Evolutionary conservation across 2,329 filamentous ascomycete genomes (phyloP), one percentile per base, ranked within the genome.

Genomic region (Sporothrix pseudoabietina): DNA sequence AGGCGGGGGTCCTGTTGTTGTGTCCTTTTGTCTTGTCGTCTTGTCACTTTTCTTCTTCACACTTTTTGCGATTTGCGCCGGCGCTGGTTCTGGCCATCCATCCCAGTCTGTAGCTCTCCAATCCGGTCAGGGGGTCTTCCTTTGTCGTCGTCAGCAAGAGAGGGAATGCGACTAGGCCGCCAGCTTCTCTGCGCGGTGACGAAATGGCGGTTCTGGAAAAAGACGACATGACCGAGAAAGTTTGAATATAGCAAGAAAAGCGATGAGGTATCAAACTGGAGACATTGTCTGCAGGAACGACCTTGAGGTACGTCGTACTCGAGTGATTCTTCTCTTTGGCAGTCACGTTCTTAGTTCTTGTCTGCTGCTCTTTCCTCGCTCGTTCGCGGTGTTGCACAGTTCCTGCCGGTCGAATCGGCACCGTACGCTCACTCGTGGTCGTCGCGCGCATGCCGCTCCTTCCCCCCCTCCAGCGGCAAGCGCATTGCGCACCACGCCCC

Each of bases 381-480:
- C 57, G 59, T 72, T 66, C 14, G 47, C 59, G 26, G 39, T 52
- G 59, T 55, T 47, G 71, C 71, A 72, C 71, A 72, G 71, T 72
- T 72, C 59, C 32, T 66, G 71, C 47, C 71, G 19, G 72, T 71
- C 66, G 66, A 73, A 73, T 73, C 66, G 66, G 72, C 57, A 69
- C 72, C 69, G 72, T 72, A 72, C 44, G 22, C 57, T 47, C 35
- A 32, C 69, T 61, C 52, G 26, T 47, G 12, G 16, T 30, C 44
- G 41, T 52, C 47, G 47, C 47, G 71, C 71, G 59, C 71, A 66
- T 55, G 59, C 71, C 71, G 70, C 44, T 49, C 41, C 41, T 32
- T 32, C 63, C 57, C 26, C 61, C 22, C 44, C 65, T 52, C 71
- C 71, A 72, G 71, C 59, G 59, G 71, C 71, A 72, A 66, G 57